Conservation (phyloP, 1,284 basidiomycete genomes). For the Farysia itapuensis region DNA sequence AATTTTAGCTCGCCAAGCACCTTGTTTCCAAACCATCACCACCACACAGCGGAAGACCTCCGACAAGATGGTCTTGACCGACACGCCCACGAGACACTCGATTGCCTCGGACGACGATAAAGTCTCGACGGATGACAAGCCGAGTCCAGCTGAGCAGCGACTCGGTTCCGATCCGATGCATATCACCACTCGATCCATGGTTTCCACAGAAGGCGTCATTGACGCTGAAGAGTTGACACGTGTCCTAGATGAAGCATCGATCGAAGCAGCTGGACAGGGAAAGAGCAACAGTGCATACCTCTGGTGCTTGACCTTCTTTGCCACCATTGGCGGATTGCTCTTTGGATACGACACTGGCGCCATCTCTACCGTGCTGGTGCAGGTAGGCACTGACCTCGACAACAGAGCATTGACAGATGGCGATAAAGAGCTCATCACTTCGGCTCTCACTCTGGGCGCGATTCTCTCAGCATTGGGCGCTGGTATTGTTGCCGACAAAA, state of each 20-base stretch:
- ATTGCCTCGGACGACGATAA: slow-evolving; percentile 12
- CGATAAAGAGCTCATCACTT: slow-evolving; percentile 42
- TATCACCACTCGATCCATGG: slow-evolving; percentile 27
- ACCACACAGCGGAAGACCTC: no score
- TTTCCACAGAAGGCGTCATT: slow-evolving; percentile 30
- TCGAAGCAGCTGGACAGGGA: slow-evolving; percentile 40
- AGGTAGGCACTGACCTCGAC: slow-evolving; percentile 31
- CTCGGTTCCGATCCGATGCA: neutral
- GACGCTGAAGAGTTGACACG: slow-evolving; percentile 20
- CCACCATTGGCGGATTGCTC: slow-evolving; percentile 31
- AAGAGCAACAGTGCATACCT: slow-evolving; percentile 33
- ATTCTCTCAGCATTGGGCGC: slow-evolving; percentile 54
- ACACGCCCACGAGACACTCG: no score
- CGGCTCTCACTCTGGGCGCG: slow-evolving; percentile 36
- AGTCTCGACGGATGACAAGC: slow-evolving; percentile 11
- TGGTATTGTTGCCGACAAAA: slow-evolving; percentile 56
- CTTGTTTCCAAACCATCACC: no score
- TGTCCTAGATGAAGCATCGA: slow-evolving; percentile 40
- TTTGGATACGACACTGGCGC: slow-evolving; percentile 42
- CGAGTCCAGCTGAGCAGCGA: neutral
- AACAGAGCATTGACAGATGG: slow-evolving; percentile 17
- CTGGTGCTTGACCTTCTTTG: slow-evolving; percentile 35
- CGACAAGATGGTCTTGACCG: no score
- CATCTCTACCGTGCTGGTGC: slow-evolving; percentile 25
- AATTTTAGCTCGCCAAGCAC: no score